phyloP scores from a whole-genome alignment of 306 rosid genomes.

The Rubus idaeus region DNA sequence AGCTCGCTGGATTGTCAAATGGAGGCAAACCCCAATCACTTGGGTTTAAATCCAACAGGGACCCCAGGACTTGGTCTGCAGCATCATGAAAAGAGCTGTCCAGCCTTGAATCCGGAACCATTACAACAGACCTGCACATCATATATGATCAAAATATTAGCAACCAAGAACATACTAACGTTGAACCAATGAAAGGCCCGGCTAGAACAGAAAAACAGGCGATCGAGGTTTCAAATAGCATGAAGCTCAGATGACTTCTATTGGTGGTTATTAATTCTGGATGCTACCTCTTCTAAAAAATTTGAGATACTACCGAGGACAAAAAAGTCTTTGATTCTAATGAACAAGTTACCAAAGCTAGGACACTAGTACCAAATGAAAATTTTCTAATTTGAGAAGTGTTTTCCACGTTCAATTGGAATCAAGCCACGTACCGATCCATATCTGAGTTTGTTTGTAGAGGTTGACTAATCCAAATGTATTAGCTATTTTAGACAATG shows the following conservation, averaged over 20 bases:
- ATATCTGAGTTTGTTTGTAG: not conserved
- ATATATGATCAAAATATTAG: constrained; percentile 19
- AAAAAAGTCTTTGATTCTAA: not conserved
- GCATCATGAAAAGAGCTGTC: constrained; percentile 57
- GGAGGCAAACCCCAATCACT: constrained; percentile 85
- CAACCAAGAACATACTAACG: constrained; percentile 6
- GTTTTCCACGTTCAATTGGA: not conserved
- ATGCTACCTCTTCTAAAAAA: too few species aligned
- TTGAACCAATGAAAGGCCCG: not conserved
- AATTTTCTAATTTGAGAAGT: not conserved
- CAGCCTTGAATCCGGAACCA: constrained; percentile 94
- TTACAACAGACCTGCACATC: constrained; percentile 62
- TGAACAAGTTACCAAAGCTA: not conserved
- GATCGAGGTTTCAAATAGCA: not conserved
- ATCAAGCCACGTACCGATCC: not conserved
- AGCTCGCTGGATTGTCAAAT: constrained; percentile 56
- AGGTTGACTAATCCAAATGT: not conserved
- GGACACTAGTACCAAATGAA: not conserved
- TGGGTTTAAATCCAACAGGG: constrained; percentile 81
- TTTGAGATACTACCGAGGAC: not conserved
- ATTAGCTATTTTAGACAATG: not conserved
- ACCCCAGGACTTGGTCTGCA: constrained; percentile 78
- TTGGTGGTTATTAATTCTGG: too few species aligned
- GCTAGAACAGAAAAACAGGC: not conserved
- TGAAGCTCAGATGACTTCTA: not conserved